phyloP scores from a whole-genome alignment of 1,139 yeast genomes.

The Hyphopichia buzzinii region DNA sequence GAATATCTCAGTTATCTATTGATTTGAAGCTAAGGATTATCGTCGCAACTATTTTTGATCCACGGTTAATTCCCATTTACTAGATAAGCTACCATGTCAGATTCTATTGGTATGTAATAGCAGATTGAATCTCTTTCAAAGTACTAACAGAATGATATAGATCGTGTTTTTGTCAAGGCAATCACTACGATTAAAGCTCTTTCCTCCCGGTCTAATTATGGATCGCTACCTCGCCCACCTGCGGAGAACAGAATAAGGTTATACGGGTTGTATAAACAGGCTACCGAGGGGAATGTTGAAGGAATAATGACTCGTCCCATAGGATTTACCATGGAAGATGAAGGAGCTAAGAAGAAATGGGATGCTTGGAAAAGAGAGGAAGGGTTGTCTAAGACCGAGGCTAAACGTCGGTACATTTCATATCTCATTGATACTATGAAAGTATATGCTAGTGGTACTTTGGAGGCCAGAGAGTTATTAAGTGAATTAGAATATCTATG shows the following conservation, averaged over 20 bases:
- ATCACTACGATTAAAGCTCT: conserved; percentile 74
- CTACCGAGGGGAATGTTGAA: conserved; percentile 81
- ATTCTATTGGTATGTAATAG: conserved; percentile 43
- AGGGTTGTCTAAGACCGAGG: conserved; percentile 70
- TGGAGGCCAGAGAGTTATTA: conserved; percentile 65
- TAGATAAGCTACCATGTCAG: conserved; percentile 28
- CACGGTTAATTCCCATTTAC: neutral
- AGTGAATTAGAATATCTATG: conserved; percentile 68
- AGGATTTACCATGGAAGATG: conserved; percentile 60
- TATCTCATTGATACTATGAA: conserved; percentile 72
- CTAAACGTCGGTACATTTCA: conserved; percentile 68
- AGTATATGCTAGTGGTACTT: conserved; percentile 64
- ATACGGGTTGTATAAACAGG: conserved; percentile 84
- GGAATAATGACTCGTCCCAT: conserved; percentile 65
- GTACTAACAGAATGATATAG: conserved; percentile 33
- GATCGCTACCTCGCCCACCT: conserved; percentile 79
- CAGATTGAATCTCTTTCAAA: neutral
- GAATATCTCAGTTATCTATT: no score
- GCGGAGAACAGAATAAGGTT: conserved; percentile 66
- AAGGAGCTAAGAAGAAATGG: conserved; percentile 72
- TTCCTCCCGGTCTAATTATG: conserved; percentile 65
- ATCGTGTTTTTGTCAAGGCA: conserved; percentile 78
- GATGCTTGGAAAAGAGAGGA: conserved; percentile 82
- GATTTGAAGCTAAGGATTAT: no score
- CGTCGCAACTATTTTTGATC: conserved; percentile 1